Evolutionary conservation across 345 rosid species (phyloP), one percentile per base, ranked within the genome.

Genomic region (Brassica rapa): DNA sequence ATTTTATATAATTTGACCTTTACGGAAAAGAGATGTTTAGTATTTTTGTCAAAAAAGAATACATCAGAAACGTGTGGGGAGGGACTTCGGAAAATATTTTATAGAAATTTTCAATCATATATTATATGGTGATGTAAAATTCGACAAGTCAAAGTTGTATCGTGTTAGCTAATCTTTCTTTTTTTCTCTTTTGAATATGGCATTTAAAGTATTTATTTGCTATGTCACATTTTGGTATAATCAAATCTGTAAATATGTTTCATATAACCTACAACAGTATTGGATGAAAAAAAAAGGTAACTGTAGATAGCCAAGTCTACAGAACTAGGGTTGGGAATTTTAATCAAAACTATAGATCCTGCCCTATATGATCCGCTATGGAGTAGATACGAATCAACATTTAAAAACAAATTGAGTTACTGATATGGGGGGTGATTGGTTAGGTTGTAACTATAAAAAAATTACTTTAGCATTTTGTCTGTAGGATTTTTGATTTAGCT

Each of bases 21-120:
- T 79, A 79, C 74, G 78, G 70, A 74, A 68, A 79, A 79, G 74
- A 62, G 74, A 79, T 59, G 82, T 66, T n/a, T 64, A 5, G 37
- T 59, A 25, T 35, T 16, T 10, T 30, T 46, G 9, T 43, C 46
- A 39, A 61, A 73, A 57, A 72, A n/a, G 10, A 66, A 72, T 72
- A 0, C 32, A 65, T 72, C 56, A 78, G 68, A 72, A 72, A 78
- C 78, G 78, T 79, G 82, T 49, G 74, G 16, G 64, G 78, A 67
- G 43, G 74, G 74, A 79, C 74, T 73, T 32, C 25, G 8, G 59
- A 49, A 67, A 57, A 43, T 33, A 62, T 0, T 32, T 27, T 49
- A 46, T 62, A 46, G 9, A 62, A 33, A 2, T 15, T 62, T 62
- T 71, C 27, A 56, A 30, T 62, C 14, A 14, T 49, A 32, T 53